Evolutionary conservation across 2,329 filamentous ascomycete species (phyloP).

Genomic region (Ambrosiella beaveri): DNA sequence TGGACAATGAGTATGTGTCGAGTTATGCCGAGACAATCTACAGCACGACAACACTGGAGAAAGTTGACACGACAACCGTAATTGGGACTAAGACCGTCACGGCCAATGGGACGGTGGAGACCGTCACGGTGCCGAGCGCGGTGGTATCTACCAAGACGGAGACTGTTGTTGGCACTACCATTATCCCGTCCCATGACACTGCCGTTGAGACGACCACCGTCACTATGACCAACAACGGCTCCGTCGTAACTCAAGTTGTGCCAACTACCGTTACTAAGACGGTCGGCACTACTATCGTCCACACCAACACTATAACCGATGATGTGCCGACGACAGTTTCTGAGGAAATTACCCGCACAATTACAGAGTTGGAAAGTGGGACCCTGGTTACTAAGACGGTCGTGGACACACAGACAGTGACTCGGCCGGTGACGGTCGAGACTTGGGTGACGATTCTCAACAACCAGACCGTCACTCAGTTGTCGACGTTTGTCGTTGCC

Average conservation of each 20-base stretch:
- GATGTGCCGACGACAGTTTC: neutral
- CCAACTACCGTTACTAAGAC: neutral
- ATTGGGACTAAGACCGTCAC: neutral
- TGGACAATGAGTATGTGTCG: neutral
- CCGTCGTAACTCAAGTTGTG: neutral
- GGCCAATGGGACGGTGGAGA: constrained; percentile 2
- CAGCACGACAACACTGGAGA: neutral
- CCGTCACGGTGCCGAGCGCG: neutral
- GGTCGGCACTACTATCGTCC: neutral
- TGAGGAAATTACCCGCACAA: neutral
- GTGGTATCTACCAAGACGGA: neutral
- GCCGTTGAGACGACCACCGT: neutral
- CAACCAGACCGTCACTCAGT: constrained; percentile 1
- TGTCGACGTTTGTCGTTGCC: neutral
- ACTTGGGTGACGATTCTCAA: neutral
- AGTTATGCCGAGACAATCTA: constrained; percentile 5
- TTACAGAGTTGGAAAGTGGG: neutral
- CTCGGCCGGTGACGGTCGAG: constrained; percentile 2
- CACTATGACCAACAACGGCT: neutral
- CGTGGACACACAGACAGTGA: neutral
- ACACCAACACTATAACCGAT: constrained; percentile 1
- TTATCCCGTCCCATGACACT: neutral
- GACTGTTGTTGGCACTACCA: constrained; percentile 7
- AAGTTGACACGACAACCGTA: neutral
- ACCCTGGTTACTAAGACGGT: constrained; percentile 1